phyloP scores from a whole-genome alignment of 192 early-diverging fungal species.

The Umbelopsis isabellina region DNA sequence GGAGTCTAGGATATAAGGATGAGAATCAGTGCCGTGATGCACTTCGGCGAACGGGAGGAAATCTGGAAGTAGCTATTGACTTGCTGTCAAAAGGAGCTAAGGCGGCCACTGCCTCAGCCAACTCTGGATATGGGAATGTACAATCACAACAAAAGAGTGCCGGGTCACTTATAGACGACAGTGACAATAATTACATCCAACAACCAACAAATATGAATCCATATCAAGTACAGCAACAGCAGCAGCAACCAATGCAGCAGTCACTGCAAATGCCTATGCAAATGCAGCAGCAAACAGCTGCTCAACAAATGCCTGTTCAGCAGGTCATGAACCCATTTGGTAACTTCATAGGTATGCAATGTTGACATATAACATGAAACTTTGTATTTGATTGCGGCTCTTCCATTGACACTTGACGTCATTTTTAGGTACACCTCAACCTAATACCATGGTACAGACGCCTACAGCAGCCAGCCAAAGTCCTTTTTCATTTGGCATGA shows the following conservation, averaged over 20 bases:
- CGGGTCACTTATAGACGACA: constrained; percentile 3
- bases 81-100: constrained; percentile 55
- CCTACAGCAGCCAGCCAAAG: constrained; percentile 38
- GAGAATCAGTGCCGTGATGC: constrained; percentile 66
- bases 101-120: constrained; percentile 24
- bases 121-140: constrained; percentile 3
- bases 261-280: neutral
- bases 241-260: constrained; percentile 17
- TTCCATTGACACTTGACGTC: neutral
- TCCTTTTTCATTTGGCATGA: constrained; percentile 35
- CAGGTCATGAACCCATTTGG: constrained; percentile 26
- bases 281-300: constrained; percentile 17
- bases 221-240: constrained; percentile 13
- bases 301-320: constrained; percentile 4
- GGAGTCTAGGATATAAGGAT: constrained; percentile 78
- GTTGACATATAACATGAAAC: neutral
- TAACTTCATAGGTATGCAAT: constrained; percentile 3
- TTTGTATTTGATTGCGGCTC: neutral
- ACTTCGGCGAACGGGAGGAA: constrained; percentile 70
- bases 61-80: constrained; percentile 74
- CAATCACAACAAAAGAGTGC: neutral
- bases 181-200: neutral
- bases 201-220: constrained; percentile 5
- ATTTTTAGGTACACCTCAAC: constrained; percentile 22
- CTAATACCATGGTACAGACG: constrained; percentile 33